These are phyloP conservation scores for Aegilops tauschii DNA, from an alignment of 176 grass and related monocot genomes.

Conservation along the genomic window DNA sequence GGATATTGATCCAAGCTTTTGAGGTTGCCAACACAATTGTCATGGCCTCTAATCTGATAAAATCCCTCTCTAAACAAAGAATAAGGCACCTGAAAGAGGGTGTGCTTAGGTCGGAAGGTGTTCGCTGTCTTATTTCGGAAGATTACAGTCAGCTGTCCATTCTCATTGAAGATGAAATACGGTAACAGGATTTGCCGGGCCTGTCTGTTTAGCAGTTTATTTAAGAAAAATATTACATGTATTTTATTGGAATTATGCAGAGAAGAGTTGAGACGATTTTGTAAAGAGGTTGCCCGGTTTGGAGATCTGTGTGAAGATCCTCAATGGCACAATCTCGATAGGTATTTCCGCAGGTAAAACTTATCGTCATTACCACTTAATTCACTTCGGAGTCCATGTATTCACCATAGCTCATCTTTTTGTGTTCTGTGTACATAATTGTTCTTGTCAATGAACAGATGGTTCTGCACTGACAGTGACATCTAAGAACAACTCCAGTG, in stretches of 20 bases:
- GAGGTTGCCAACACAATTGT: constrained; percentile 61
- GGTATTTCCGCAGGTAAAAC: constrained; percentile 38
- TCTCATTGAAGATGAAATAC: constrained; percentile 40
- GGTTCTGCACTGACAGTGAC: constrained; percentile 27
- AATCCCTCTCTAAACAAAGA: constrained; percentile 37
- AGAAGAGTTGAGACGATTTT: constrained; percentile 40
- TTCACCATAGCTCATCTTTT: neutral
- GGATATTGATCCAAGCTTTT: constrained; percentile 42
- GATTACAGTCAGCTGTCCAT: constrained; percentile 34
- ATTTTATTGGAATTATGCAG: constrained; percentile 29
- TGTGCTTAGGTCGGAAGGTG: constrained; percentile 39
- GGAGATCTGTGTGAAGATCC: constrained; percentile 45
- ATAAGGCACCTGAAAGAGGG: constrained; percentile 46
- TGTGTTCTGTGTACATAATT: neutral
- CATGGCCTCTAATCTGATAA: constrained; percentile 46
- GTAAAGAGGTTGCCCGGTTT: constrained; percentile 40
- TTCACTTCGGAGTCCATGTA: neutral
- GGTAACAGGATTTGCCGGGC: constrained; percentile 6
- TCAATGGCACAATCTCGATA: constrained; percentile 42
- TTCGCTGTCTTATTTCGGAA: constrained; percentile 43
- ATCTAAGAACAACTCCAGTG: neutral
- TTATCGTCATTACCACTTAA: neutral
- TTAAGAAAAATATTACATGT: neutral
- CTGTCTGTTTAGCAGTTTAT: neutral
- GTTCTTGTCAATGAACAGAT: constrained; percentile 11